Base-by-base conservation (phyloP, 2,329 filamentous ascomycete species). In the Ramichloridium luteum region DNA sequence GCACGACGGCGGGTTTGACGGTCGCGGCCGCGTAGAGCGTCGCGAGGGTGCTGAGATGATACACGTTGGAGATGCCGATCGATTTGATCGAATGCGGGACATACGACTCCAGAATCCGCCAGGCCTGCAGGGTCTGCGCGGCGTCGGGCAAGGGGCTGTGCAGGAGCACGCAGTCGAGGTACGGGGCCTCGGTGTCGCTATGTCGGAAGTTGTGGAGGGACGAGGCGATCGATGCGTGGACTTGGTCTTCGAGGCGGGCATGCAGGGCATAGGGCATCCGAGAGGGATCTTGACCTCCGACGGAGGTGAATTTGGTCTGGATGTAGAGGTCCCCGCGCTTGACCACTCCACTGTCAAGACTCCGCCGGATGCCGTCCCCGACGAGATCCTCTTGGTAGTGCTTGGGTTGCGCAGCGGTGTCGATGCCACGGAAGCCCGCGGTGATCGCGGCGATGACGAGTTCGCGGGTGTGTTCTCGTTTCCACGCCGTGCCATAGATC, bases 401-500 rank as follows among this genome's bases (percentile, higher is more conserved):
- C 38, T 71, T 72, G 2, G 80, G 80, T 37, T 41, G 80, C 11
- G 77, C 79, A 6, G 81, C 81, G 0, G 82, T 88, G 50, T 90
- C 82, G 37, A 90, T 60, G 28, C 65, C 79, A 17, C 74, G 67
- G 46, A 88, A 90, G 4, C 82, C 81, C 27, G 70, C 60, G 27
- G 64, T 63, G 18, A 90, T 50, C 2, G 83, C 82, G 40, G 67
- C 56, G 45, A 77, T 71, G 13, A 90, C 81, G 3, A 88, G 64
- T 33, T 70, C 61, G 13, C 68, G 65, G 0, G 80, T 84, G 12
- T 59, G 58, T 1, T 77, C 72, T 47, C 78, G 77, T 55, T 90
- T 90, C 81, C 82, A 88, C n/a, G 82, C 82, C 2, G 82, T 88
- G 31, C 82, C 82, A 53, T 90, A 90, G 40, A 90, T 58, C 41